Evolutionary conservation across 495 filamentous ascomycete species (phyloP).

Genomic region (Aspergillus bridgeri): DNA sequence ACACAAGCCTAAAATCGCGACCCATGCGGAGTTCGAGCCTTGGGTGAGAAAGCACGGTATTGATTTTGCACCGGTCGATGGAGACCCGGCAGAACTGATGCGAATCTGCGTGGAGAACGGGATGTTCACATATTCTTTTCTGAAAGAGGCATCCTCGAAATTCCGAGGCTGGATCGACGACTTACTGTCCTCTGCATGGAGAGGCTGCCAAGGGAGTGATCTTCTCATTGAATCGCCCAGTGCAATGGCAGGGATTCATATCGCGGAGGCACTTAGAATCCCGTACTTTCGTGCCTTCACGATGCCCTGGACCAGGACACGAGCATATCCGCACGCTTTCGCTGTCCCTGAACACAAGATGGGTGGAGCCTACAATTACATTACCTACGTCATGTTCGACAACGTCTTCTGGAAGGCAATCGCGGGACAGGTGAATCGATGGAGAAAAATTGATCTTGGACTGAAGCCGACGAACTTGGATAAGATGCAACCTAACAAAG

Average conservation of each 20-base stretch:
- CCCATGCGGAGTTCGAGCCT: conserved; percentile 80
- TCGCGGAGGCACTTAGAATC: conserved; percentile 90
- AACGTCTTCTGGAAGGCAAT: conserved; percentile 95
- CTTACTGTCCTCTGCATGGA: conserved; percentile 79
- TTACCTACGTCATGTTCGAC: conserved; percentile 96
- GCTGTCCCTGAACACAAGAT: conserved; percentile 90
- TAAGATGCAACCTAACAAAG: conserved; percentile 92
- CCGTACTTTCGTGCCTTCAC: conserved; percentile 98
- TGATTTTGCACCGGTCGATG: conserved; percentile 81
- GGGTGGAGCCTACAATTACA: conserved; percentile 91
- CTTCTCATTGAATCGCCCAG: conserved; percentile 93
- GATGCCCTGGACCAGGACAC: conserved; percentile 97
- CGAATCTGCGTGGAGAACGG: conserved; percentile 93
- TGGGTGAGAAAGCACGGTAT: conserved; percentile 93
- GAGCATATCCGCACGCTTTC: conserved; percentile 96
- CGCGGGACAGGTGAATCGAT: conserved; percentile 86
- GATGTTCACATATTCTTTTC: conserved; percentile 92
- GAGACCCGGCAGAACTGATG: conserved; percentile 94
- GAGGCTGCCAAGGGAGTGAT: conserved; percentile 81
- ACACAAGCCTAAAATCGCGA: conserved; percentile 83
- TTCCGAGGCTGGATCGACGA: conserved; percentile 94
- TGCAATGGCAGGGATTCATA: conserved; percentile 97
- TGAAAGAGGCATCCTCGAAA: conserved; percentile 80
- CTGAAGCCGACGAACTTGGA: conserved; percentile 79
- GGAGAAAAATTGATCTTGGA: conserved; percentile 76